phyloP scores from a whole-genome alignment of 2,329 filamentous ascomycete species.

The Fusarium begoniae region DNA sequence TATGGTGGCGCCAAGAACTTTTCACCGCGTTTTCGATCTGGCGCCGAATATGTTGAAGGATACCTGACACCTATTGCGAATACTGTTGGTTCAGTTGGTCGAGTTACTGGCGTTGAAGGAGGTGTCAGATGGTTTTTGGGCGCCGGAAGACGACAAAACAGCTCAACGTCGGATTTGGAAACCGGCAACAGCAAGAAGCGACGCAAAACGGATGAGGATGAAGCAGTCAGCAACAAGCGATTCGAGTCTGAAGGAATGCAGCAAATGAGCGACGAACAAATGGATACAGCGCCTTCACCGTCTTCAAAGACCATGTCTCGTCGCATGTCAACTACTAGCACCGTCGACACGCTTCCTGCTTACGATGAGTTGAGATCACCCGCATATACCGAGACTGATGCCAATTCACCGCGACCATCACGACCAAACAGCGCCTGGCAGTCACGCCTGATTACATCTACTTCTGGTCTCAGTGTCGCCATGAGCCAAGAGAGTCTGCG shows the following conservation, averaged over 20 bases:
- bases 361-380: constrained; percentile 84
- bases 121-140: constrained; percentile 86
- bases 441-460: constrained; percentile 86
- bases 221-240: constrained; percentile 44
- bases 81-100: constrained; percentile 83
- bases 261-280: constrained; percentile 36
- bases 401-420: constrained; percentile 42
- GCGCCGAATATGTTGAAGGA: constrained; percentile 89
- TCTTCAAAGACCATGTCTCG: constrained; percentile 51
- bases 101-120: constrained; percentile 87
- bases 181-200: constrained; percentile 62
- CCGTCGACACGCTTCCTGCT: constrained; percentile 79
- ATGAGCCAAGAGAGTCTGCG: constrained; percentile 89
- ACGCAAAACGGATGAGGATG: constrained; percentile 60
- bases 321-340: constrained; percentile 71
- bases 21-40: constrained; percentile 86
- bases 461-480: constrained; percentile 88
- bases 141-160: constrained; percentile 62
- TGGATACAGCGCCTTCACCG: constrained; percentile 40
- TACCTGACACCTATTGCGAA: constrained; percentile 88
- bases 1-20: constrained; percentile 92
- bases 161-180: constrained; percentile 58
- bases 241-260: constrained; percentile 43
- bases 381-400: constrained; percentile 72
- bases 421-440: constrained; percentile 68